These are phyloP conservation scores for Colletotrichum aenigma DNA, from an alignment of 2,329 filamentous ascomycete species.

Conservation along the genomic window DNA sequence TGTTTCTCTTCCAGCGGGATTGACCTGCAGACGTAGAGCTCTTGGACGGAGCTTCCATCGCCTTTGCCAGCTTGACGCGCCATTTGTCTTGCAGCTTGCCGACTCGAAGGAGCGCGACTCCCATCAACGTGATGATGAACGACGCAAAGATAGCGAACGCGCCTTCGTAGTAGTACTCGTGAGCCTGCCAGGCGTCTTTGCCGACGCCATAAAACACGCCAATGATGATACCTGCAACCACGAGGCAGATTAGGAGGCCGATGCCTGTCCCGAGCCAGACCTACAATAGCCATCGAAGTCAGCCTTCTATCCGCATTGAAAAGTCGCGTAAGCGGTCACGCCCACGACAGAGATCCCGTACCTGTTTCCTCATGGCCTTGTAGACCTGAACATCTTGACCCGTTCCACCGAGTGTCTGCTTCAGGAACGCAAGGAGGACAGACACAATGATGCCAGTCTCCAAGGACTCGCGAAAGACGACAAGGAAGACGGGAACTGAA, in stretches of 20 bases:
- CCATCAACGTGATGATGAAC: slow-evolving; percentile 82
- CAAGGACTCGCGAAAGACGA: slow-evolving; percentile 84
- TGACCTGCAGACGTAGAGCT: background rate
- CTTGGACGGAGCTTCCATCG: slow-evolving; percentile 43
- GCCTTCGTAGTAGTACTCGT: slow-evolving; percentile 83
- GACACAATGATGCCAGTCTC: slow-evolving; percentile 87
- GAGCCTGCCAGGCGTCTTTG: slow-evolving; percentile 66
- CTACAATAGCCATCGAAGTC: slow-evolving; percentile 31
- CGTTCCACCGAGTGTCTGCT: slow-evolving; percentile 74
- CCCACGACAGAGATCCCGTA: slow-evolving; percentile 24
- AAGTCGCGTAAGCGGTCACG: background rate
- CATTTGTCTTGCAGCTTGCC: slow-evolving; percentile 87
- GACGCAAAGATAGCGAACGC: slow-evolving; percentile 78
- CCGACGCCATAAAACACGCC: slow-evolving; percentile 74
- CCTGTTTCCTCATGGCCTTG: slow-evolving; percentile 71
- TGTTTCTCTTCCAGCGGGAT: slow-evolving; percentile 59
- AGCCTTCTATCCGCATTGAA: background rate
- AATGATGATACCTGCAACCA: slow-evolving; percentile 68
- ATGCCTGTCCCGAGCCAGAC: slow-evolving; percentile 65
- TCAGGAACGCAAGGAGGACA: slow-evolving; percentile 82
- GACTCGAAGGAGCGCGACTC: slow-evolving; percentile 78
- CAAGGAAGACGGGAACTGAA: slow-evolving; percentile 84
- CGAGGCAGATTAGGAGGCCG: slow-evolving; percentile 65
- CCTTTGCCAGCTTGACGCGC: slow-evolving; percentile 80
- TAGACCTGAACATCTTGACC: slow-evolving; percentile 65